Evolutionary conservation across 495 filamentous ascomycete species (phyloP), one percentile per base, ranked within the genome.

Genomic region (Lophium mytilinum): DNA sequence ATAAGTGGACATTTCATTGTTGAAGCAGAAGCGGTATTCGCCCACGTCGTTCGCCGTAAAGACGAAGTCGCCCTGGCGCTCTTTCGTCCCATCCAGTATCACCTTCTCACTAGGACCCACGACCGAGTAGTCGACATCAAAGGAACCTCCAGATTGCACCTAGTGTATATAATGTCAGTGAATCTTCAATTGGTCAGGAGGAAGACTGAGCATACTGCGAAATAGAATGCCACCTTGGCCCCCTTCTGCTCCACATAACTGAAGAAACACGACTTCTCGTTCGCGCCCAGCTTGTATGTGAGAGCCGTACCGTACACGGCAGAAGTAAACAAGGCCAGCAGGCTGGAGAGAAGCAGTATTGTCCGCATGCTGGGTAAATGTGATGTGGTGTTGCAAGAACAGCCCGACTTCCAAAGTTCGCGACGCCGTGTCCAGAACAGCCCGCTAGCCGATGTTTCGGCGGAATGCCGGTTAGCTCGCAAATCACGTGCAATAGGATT

Each of bases 1-100:
- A 66, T 93, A 96, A 2, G 92, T 97, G 64, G 88, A 93, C 88
- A 97, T 95, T 66, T 95, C 88, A 66, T 97, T 99, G 74, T 93
- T 85, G 76, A 99, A 97, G 80, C 94, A 99, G 73, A 97, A 96
- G 53, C 82, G 81, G 74, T 97, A 97, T 66, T 97, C 93, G 47
- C 94, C 94, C n/a, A 82, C 60, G 46, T 95, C 87, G 63, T 87
- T 87, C 4, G 93, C 94, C 1, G 94, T 96, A 70, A 99, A 99
- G 36, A 97, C 94, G 63, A 95, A 96, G 72, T 99, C 94, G 46
- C 93, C 93, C 74, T 97, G 93, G 54, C 93, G 79, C 71, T 99
- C 93, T 72, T 95, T 96, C 60, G 81, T 76, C 49, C 89, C 93
- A 57, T 95, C 88, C 64, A 96, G 71, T 50, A 99, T 86, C 52